Percentiles rank a stretch among this genome's conserved stretches.
Evolutionary conservation across 108 stramenopile genomes (phyloP).

Genomic region (Stephanodiscus minutulus): DNA sequence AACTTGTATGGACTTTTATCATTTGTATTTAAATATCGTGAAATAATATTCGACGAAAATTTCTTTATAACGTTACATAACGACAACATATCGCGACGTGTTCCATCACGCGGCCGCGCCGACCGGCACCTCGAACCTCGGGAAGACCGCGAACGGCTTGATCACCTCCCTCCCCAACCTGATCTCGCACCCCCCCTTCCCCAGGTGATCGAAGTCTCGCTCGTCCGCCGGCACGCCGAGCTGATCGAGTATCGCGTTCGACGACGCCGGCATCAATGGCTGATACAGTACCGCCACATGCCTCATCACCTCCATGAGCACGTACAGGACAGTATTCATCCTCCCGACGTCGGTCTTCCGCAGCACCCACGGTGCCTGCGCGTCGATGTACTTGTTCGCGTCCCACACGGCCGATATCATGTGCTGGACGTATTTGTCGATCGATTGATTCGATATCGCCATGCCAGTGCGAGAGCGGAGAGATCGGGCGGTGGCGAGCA

Average conservation of each 20-base stretch:
- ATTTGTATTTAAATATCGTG: no score
- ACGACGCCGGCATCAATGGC: constrained; percentile 90
- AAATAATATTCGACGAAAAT: no score
- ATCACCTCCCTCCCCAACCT: constrained; percentile 55
- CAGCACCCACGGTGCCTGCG: constrained; percentile 90
- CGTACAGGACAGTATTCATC: constrained; percentile 87
- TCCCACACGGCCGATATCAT: constrained; percentile 86
- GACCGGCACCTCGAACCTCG: constrained; percentile 70
- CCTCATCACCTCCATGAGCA: constrained; percentile 91
- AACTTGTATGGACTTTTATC: no score
- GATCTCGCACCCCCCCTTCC: constrained; percentile 53
- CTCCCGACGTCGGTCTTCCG: constrained; percentile 85
- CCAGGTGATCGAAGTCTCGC: constrained; percentile 75
- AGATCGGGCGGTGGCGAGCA: constrained; percentile 61
- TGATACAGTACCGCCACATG: constrained; percentile 87
- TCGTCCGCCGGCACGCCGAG: constrained; percentile 80
- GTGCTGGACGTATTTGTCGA: constrained; percentile 82
- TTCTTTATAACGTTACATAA: no score
- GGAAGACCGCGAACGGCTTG: constrained; percentile 77
- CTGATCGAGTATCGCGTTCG: constrained; percentile 84
- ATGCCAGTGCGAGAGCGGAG: constrained; percentile 53
- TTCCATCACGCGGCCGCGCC: background rate
- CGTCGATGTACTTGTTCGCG: constrained; percentile 91
- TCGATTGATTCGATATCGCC: constrained; percentile 68
- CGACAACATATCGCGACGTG: no score